These are phyloP conservation scores for Eimeria brunetti DNA, from an alignment of 169 alveolate genomes.

Conservation along the genomic window DNA sequence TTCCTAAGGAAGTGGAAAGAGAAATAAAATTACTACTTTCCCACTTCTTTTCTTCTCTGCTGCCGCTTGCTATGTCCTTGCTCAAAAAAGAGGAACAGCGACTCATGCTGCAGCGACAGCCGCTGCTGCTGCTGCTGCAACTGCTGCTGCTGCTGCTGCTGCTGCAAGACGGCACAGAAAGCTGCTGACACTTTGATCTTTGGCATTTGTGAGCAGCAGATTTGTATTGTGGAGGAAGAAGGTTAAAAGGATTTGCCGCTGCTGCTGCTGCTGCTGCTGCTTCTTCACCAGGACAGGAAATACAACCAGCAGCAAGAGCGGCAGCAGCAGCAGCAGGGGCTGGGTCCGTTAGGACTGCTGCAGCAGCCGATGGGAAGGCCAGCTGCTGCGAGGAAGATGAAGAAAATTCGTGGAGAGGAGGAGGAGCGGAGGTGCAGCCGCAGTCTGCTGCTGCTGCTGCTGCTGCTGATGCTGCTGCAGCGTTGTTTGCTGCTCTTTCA, in stretches of 20 bases:
- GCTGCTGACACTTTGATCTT: neutral
- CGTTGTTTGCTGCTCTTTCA: neutral
- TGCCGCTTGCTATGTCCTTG: neutral
- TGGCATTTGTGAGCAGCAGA: neutral
- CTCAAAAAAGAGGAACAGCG: slow-evolving; percentile 6
- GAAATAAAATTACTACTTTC: neutral
- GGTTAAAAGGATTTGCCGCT: neutral
- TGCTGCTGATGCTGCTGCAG: too few species aligned
- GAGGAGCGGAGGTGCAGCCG: too few species aligned
- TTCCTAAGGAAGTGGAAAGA: neutral
- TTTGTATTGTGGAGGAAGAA: too few species aligned
- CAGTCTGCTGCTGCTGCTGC: too few species aligned
- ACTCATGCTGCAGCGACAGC: slow-evolving; percentile 7
- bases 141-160: slow-evolving; percentile 14
- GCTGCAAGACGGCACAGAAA: neutral
- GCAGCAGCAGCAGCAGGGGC: neutral
- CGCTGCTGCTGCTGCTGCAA: neutral
- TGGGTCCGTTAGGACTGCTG: neutral
- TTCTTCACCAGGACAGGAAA: neutral
- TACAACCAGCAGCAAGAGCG: neutral
- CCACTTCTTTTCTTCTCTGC: neutral
- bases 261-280: neutral
- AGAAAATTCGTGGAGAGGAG: too few species aligned
- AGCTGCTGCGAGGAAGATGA: too few species aligned
- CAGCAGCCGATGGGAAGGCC: too few species aligned